Evolutionary conservation across 352 stramenopile species (phyloP).

Genomic region (Globisporangium camurandrum): DNA sequence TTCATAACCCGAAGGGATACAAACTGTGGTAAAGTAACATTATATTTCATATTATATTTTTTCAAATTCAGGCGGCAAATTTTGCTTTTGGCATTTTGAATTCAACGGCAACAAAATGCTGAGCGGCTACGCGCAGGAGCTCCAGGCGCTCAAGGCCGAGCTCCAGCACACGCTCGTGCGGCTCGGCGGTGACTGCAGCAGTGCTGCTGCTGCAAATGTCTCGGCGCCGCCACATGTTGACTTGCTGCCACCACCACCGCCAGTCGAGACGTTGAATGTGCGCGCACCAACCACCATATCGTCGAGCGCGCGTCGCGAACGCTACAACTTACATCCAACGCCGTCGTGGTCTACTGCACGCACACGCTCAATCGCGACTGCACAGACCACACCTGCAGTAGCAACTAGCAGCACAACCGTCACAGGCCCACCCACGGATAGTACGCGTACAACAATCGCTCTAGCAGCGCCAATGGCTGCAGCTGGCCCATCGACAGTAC

Average conservation of each 20-base stretch:
- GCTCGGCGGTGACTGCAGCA: conserved; percentile 13
- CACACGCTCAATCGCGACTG: conserved; percentile 8
- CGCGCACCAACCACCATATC: neutral
- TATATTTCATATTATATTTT: neutral
- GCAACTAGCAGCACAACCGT: neutral
- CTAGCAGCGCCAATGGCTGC: too few species aligned
- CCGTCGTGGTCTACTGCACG: conserved; percentile 5
- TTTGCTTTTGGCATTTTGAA: conserved; percentile 6
- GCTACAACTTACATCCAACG: neutral
- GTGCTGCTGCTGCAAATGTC: neutral
- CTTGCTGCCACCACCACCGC: neutral
- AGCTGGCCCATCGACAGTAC: too few species aligned
- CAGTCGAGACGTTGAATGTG: neutral
- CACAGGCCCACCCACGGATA: neutral
- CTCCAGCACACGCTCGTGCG: conserved; percentile 40
- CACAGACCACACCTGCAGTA: neutral
- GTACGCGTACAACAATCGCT: too few species aligned
- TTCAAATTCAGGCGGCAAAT: neutral
- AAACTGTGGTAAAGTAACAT: too few species aligned
- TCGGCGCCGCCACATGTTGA: neutral
- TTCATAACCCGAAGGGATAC: too few species aligned
- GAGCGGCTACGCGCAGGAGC: conserved; percentile 28
- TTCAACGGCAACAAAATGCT: conserved; percentile 5
- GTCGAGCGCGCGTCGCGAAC: neutral
- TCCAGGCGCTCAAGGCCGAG: conserved; percentile 55